Base-by-base conservation (phyloP, 2,329 filamentous ascomycete genomes). In the Podosphaera fusca region DNA sequence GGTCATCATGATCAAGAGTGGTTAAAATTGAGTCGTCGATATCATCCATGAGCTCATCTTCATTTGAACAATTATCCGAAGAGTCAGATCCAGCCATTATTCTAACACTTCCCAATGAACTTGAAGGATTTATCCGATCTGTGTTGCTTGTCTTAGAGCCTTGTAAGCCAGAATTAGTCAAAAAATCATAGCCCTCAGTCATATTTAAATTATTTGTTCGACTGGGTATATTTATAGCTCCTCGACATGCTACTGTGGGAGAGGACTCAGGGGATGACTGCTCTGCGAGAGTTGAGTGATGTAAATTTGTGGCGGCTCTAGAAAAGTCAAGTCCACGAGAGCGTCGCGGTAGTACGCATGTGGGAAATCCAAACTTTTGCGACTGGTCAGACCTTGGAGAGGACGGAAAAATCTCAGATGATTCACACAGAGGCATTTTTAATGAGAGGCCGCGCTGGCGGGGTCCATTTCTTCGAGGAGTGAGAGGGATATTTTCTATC, bases 271-370 rank as follows among this genome's bases (percentile, higher is more conserved):
- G 88, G 4, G 86, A 92, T 0, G 86, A 85, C 67, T 84, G 80
- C 63, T 95, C 87, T 57, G 90, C 89, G 7, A 96, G 77, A 0
- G 86, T 96, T 14, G 90, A 95, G 69, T 96, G 92, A 70, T 96
- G 92, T 30, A 98, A 75, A 67, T 89, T 94, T 9, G 90, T 95
- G 60, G 87, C 92, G 9, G 89, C 89, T 63, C 90, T 79, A 46
- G 90, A 90, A 69, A 95, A 96, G 70, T 96, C 90, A 59, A 95
- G 75, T 49, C 90, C 90, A 57, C 90, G 80, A 35, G 89, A 95
- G 60, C 89, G 82, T 61, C 90, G 81, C 21, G 90, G 90, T 6
- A 96, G 76, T 52, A 94, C 85, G 56, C 89, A 94, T 33, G 85
- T 84, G 1, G 89, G 88, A 1, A 87, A 90, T 47, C 85, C 84